Evolutionary conservation across 768 basidiomycete species (phyloP).

Genomic region (Floccularia luteovirens): DNA sequence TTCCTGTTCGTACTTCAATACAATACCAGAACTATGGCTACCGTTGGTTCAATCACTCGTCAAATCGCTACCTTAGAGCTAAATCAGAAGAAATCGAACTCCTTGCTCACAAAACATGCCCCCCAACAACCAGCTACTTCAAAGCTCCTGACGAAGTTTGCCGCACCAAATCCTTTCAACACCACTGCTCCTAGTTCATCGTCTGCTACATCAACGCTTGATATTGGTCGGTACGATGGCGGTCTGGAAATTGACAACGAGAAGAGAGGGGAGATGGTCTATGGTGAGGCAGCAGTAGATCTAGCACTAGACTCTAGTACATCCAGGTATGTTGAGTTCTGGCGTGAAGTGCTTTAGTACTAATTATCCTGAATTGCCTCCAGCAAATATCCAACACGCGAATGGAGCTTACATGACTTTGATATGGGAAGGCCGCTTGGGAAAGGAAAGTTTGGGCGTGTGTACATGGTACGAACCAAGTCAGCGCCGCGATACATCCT

Average conservation of each 20-base stretch:
- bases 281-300: slow-evolving; percentile 71
- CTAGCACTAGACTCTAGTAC: slow-evolving; percentile 82
- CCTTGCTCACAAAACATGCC: slow-evolving; percentile 38
- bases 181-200: neutral
- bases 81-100: slow-evolving; percentile 36
- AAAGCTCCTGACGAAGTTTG: slow-evolving; percentile 70
- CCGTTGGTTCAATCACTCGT: slow-evolving; percentile 54
- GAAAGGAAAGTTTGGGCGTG: slow-evolving; percentile 98
- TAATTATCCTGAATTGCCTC: neutral
- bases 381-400: slow-evolving; percentile 67
- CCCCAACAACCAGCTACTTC: slow-evolving; percentile 54
- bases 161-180: slow-evolving; percentile 49
- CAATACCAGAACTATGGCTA: slow-evolving; percentile 16
- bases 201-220: slow-evolving; percentile 26
- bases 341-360: neutral
- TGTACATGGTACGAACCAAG: slow-evolving; percentile 97
- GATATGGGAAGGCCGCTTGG: slow-evolving; percentile 95
- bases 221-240: slow-evolving; percentile 93
- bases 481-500: slow-evolving; percentile 84
- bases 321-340: slow-evolving; percentile 38
- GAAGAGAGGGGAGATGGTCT: slow-evolving; percentile 65
- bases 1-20: too few relatives aligned
- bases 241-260: slow-evolving; percentile 89
- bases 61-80: slow-evolving; percentile 70
- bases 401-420: slow-evolving; percentile 81